Conservation (phyloP, 441 rosid species). For the Adansonia gregorii region DNA sequence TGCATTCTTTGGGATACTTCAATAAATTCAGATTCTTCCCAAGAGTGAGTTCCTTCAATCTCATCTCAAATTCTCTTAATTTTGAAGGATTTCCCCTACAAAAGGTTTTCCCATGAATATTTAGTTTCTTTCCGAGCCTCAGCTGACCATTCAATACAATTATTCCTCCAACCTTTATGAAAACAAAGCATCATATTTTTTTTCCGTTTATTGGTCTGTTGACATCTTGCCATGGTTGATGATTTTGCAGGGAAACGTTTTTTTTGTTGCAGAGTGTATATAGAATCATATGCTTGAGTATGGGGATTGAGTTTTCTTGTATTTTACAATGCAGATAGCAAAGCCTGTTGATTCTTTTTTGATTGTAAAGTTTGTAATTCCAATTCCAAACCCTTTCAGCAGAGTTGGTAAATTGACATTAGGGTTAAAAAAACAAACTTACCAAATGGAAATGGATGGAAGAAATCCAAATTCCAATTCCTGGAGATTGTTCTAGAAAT, state of each 20-base stretch:
- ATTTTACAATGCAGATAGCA: conserved; percentile 22
- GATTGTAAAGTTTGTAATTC: not conserved
- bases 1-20: conserved; percentile 29
- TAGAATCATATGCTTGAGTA: conserved; percentile 36
- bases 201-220: not conserved
- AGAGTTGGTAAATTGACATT: conserved; percentile 32
- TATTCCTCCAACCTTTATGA: not conserved
- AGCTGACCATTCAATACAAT: not conserved
- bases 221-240: conserved; percentile 26
- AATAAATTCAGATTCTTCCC: conserved; percentile 31
- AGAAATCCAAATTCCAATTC: not conserved
- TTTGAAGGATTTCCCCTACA: not conserved
- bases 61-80: not conserved
- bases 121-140: not conserved
- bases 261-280: conserved; percentile 40
- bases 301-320: conserved; percentile 39
- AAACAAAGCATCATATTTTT: not conserved
- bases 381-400: conserved; percentile 4
- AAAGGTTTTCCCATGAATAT: not conserved
- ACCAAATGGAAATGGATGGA: conserved; percentile 21
- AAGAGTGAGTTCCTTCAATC: conserved; percentile 43
- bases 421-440: conserved; percentile 8
- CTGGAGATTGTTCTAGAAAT: not conserved
- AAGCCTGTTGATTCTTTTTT: not conserved
- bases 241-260: conserved; percentile 39